A percentile compares a stretch with the other conserved stretches of the same genome.
Evolutionary conservation across 1,139 yeast genomes (phyloP).

Genomic region (Groenewaldozyma auringiensis): DNA sequence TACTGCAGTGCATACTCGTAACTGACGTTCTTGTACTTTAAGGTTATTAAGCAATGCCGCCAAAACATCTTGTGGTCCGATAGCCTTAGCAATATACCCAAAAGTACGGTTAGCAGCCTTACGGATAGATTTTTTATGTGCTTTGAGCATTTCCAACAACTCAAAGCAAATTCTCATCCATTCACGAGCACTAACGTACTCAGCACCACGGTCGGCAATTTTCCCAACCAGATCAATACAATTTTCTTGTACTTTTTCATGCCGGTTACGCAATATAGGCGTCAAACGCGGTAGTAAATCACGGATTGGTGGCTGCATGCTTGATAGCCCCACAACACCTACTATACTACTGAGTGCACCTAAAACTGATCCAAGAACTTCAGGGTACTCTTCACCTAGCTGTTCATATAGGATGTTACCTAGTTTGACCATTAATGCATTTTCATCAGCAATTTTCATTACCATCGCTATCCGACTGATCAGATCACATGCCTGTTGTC

Average conservation of each 20-base stretch:
- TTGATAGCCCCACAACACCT: slow-evolving; percentile 44
- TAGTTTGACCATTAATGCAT: slow-evolving; percentile 54
- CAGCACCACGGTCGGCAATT: slow-evolving; percentile 79
- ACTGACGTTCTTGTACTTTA: slow-evolving; percentile 90
- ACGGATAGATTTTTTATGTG: slow-evolving; percentile 71
- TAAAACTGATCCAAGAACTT: slow-evolving; percentile 79
- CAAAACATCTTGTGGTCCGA: slow-evolving; percentile 93
- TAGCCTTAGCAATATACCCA: slow-evolving; percentile 84
- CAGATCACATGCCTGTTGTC: slow-evolving; percentile 84
- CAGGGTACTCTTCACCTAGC: slow-evolving; percentile 92
- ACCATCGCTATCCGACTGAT: slow-evolving; percentile 61
- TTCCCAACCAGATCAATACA: slow-evolving; percentile 74
- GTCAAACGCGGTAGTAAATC: slow-evolving; percentile 83
- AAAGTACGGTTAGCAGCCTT: slow-evolving; percentile 85
- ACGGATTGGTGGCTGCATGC: slow-evolving; percentile 74
- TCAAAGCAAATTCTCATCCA: slow-evolving; percentile 98
- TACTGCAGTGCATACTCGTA: slow-evolving; percentile 95
- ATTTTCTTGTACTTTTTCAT: slow-evolving; percentile 85
- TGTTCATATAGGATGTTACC: slow-evolving; percentile 81
- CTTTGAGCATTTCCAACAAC: slow-evolving; percentile 78
- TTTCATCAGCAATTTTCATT: slow-evolving; percentile 59
- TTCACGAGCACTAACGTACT: slow-evolving; percentile 81
- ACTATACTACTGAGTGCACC: slow-evolving; percentile 57
- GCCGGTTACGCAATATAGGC: slow-evolving; percentile 84
- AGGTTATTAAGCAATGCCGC: slow-evolving; percentile 78